Conservation (phyloP, 208 protist species). For the Acanthamoeba sp. region DNA sequence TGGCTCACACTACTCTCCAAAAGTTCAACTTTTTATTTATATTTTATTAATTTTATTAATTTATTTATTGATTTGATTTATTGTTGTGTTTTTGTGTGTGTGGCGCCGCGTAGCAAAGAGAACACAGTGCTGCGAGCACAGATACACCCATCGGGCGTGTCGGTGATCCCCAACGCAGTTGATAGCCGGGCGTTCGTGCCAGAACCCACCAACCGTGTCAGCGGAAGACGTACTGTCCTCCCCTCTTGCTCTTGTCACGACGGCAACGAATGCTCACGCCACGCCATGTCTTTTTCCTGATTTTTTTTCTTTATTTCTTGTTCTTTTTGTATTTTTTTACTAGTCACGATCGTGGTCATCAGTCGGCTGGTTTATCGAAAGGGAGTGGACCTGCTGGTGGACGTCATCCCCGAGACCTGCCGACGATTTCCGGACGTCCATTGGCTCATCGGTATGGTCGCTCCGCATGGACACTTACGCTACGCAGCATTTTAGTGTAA, state of each 20-base stretch:
- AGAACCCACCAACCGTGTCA: conserved; percentile 80
- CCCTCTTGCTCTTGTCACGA: neutral
- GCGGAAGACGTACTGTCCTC: neutral
- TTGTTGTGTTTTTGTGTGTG: no score
- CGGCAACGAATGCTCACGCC: no score
- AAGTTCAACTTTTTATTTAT: neutral
- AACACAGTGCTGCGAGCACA: conserved; percentile 97
- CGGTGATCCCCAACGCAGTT: conserved; percentile 98
- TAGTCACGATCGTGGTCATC: conserved; percentile 96
- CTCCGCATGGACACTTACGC: neutral
- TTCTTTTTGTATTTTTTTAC: no score
- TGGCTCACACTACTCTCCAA: neutral
- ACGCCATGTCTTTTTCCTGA: no score
- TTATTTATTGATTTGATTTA: neutral
- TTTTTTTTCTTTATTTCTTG: no score
- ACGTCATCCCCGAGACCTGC: conserved; percentile 97
- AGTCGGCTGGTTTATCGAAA: conserved; percentile 98
- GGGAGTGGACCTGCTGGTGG: conserved; percentile 96
- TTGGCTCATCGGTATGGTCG: conserved; percentile 94
- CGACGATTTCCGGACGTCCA: conserved; percentile 93
- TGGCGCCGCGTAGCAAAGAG: conserved; percentile 90
- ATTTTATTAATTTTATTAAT: neutral
- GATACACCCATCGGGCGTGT: conserved; percentile 94
- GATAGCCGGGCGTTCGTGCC: conserved; percentile 92
- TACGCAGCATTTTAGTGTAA: neutral